Conservation (phyloP, 2,329 filamentous ascomycete genomes). For the Escovopsis sp. region DNA sequence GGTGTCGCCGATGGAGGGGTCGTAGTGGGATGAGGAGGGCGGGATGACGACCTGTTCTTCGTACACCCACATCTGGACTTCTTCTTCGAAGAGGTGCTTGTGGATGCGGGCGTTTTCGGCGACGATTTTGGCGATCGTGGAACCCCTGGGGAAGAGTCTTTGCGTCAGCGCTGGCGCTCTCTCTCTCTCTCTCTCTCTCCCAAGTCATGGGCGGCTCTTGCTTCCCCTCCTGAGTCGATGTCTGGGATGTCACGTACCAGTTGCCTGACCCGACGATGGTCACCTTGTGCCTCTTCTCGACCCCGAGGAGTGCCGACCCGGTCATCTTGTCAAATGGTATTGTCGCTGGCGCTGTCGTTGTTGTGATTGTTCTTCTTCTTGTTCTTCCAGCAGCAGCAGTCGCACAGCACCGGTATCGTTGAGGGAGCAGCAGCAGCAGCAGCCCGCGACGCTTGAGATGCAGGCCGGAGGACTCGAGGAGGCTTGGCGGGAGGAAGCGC, state of each 20-base stretch:
- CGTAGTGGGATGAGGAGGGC: constrained; percentile 59
- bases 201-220: too few relatives aligned
- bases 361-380: too few relatives aligned
- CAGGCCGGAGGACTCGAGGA: too few relatives aligned
- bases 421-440: too few relatives aligned
- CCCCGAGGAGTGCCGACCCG: constrained; percentile 22
- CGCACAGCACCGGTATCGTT: too few relatives aligned
- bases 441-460: too few relatives aligned
- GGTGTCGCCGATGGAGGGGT: constrained; percentile 43
- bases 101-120: constrained; percentile 78
- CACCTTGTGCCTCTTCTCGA: constrained; percentile 72
- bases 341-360: too few relatives aligned
- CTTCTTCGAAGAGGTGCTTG: constrained; percentile 66
- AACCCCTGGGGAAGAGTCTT: constrained; percentile 55
- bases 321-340: constrained; percentile 16
- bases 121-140: constrained; percentile 91
- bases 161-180: not conserved
- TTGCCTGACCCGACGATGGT: constrained; percentile 93
- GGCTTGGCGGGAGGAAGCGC: too few relatives aligned
- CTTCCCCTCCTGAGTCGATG: too few relatives aligned
- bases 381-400: too few relatives aligned
- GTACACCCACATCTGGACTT: constrained; percentile 98
- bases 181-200: too few relatives aligned
- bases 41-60: constrained; percentile 76
- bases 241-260: constrained; percentile 51